Evolutionary conservation across 148 eudicot genomes (phyloP).

Genomic region (Chenopodium quinoa): DNA sequence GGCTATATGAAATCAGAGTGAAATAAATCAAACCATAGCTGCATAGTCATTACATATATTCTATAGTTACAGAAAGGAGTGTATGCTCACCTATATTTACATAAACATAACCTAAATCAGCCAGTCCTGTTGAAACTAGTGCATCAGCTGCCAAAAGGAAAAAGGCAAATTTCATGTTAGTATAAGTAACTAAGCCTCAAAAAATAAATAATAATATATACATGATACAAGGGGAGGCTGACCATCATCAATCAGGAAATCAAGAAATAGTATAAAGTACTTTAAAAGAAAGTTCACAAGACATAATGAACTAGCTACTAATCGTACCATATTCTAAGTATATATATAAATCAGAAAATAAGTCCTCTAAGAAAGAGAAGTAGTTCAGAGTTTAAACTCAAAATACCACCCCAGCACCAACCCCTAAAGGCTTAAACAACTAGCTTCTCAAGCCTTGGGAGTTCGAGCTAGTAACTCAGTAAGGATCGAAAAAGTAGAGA

Average conservation of each 20-base stretch:
- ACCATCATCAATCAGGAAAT: neutral
- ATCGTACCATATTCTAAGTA: too few relatives aligned
- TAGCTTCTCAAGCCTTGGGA: neutral
- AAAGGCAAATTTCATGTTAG: conserved; percentile 21
- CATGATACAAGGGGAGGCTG: neutral
- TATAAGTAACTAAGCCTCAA: neutral
- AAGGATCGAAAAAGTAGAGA: neutral
- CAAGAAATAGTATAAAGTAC: neutral
- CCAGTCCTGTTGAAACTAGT: conserved; percentile 79
- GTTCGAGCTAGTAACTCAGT: neutral
- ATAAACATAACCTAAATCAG: conserved; percentile 74
- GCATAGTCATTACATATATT: neutral
- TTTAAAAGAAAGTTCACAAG: neutral
- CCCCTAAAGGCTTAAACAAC: neutral
- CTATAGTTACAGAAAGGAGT: neutral
- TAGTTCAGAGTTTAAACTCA: neutral
- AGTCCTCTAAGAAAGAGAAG: neutral
- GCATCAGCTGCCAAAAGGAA: conserved; percentile 77
- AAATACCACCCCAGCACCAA: neutral
- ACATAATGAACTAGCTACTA: neutral
- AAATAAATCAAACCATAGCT: neutral
- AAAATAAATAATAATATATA: too few relatives aligned
- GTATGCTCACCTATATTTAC: conserved; percentile 76
- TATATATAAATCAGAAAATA: neutral
- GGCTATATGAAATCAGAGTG: neutral